Evolutionary conservation across 257 asterid species (phyloP), one percentile per base, ranked within the genome.

Genomic region (Plantago major): DNA sequence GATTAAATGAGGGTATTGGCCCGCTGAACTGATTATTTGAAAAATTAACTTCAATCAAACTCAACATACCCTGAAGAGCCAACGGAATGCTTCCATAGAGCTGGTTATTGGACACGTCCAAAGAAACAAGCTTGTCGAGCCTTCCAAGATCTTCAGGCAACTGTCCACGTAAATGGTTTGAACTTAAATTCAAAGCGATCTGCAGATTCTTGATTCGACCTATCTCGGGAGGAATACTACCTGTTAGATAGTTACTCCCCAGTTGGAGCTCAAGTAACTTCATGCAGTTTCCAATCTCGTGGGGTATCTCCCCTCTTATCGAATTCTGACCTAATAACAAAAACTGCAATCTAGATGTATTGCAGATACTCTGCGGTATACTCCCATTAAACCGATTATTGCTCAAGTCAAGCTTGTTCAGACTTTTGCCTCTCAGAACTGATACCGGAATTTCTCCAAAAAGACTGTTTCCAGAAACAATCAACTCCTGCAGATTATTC

Each of bases 11-110:
- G 37, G 99, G 99, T 42, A 89, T 85, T 0, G 84, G 94, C 33
- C 99, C 99, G 8, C 65, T 66, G 26, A 93, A 78, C 17, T 51
- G 88, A 70, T 93, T 93, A 74, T 86, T 85, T 0, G 99, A 89
- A 74, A 93, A 93, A 68, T 93, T 78, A 47, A 93, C 97, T 78
- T 85, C 95, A 12, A 93, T 89, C 84, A 89, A 79, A 65, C 99
- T 93, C 58, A 81, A 69, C 99, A 93, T 93, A 58, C 97, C 99
- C 60, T 73, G 87, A 66, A 85, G 65, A 10, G 88, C 79, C 9
- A 69, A 10, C 1, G 99, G 97, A 51, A 93, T 93, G 69, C 69
- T 78, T 43, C 99, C 97, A 30, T 74, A 50, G n/a, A 93, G 87
- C 74, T 82, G 95, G 77, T 93, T 93, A 63, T 73, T 78, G 40